These are phyloP conservation scores for Boletus coccyginus DNA, from an alignment of 768 basidiomycete genomes.

Conservation along the genomic window DNA sequence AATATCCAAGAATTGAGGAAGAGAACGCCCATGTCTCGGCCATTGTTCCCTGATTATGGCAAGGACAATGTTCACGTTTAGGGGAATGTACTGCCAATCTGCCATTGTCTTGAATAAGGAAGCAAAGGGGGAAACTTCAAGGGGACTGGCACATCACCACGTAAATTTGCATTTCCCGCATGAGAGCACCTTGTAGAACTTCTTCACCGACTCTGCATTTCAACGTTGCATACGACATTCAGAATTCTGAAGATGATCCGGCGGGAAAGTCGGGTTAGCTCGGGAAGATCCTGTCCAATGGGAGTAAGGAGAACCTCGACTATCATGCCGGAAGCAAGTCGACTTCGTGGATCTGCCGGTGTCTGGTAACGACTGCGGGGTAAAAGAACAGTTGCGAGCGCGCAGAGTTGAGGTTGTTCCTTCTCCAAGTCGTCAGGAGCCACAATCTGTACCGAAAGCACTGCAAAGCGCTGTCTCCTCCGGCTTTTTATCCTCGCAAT, in stretches of 20 bases:
- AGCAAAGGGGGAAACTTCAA: slow-evolving; percentile 2
- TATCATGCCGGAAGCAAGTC: background rate
- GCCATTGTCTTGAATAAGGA: slow-evolving; percentile 21
- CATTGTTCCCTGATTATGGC: slow-evolving; percentile 33
- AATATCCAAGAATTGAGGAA: slow-evolving; percentile 10
- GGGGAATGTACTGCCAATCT: slow-evolving; percentile 15
- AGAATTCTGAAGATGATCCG: slow-evolving; percentile 21
- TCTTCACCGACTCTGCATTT: slow-evolving; percentile 11
- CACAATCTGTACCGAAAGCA: background rate
- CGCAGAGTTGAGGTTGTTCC: background rate
- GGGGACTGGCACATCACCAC: slow-evolving; percentile 17
- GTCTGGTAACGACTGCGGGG: slow-evolving; percentile 9
- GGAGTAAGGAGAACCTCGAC: slow-evolving; percentile 1
- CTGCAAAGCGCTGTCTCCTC: background rate
- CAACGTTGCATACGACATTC: slow-evolving; percentile 4
- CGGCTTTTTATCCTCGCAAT: background rate
- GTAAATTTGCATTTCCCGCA: slow-evolving; percentile 20
- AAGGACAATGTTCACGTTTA: slow-evolving; percentile 28
- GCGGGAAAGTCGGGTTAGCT: slow-evolving; percentile 15
- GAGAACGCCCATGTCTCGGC: slow-evolving; percentile 15
- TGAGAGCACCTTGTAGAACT: slow-evolving; percentile 1
- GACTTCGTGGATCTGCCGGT: slow-evolving; percentile 1
- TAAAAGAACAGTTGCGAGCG: background rate
- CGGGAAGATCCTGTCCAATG: slow-evolving; percentile 23
- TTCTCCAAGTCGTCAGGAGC: background rate